Conservation (phyloP, 1,284 basidiomycete genomes). For the Lentinula novae-zelandiae region DNA sequence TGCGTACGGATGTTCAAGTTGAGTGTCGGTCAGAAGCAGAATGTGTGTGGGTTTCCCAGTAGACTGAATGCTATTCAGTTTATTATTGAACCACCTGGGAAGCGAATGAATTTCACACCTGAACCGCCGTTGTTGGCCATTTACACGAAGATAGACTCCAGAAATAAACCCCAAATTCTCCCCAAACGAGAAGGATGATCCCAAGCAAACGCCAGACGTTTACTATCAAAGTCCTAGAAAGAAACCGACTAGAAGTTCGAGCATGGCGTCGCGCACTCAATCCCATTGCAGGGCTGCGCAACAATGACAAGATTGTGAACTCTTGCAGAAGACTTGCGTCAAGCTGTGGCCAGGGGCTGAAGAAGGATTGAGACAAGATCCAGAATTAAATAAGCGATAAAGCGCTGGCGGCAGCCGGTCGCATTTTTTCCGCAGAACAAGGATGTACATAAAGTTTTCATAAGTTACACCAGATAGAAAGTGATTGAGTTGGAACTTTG, state of each 20-base stretch:
- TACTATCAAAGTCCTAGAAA: slow-evolving; percentile 32
- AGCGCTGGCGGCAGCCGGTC: background rate
- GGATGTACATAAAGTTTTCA: too few species aligned
- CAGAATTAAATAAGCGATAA: background rate
- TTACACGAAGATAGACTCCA: slow-evolving; percentile 45
- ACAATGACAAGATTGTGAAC: background rate
- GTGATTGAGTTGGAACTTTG: background rate
- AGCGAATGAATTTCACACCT: slow-evolving; percentile 21
- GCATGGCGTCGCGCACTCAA: slow-evolving; percentile 6
- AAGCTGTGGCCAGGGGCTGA: too few species aligned
- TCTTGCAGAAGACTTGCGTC: background rate
- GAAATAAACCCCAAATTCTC: slow-evolving; percentile 32
- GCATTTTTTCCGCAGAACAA: background rate
- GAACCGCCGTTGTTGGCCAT: slow-evolving; percentile 42
- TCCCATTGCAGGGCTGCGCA: slow-evolving; percentile 1
- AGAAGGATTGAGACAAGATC: background rate
- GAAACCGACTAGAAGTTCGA: slow-evolving; percentile 17
- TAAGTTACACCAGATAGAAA: background rate
- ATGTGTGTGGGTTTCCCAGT: slow-evolving; percentile 42
- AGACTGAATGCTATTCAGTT: slow-evolving; percentile 9
- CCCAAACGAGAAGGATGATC: slow-evolving; percentile 57
- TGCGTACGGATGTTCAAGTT: slow-evolving; percentile 57
- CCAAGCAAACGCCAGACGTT: slow-evolving; percentile 52
- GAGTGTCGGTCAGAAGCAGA: slow-evolving; percentile 75
- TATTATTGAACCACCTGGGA: background rate